phyloP scores from a whole-genome alignment of 2,329 filamentous ascomycete genomes.

The Botryotinia calthae region DNA sequence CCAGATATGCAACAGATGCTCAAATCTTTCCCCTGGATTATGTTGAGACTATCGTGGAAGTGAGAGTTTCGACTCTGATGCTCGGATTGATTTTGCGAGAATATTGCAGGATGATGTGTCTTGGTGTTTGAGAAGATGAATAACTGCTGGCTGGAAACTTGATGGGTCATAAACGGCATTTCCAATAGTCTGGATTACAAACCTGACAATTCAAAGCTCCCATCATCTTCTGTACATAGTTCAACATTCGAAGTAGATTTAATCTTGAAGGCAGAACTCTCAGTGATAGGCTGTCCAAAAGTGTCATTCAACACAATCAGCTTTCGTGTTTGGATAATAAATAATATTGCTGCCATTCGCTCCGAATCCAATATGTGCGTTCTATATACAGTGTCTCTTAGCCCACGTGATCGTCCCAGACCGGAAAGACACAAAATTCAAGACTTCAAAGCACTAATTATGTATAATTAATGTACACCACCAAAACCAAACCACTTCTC shows the following conservation, averaged over 20 bases:
- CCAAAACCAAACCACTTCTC: slow-evolving; percentile 29
- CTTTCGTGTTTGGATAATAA: background rate
- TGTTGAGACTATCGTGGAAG: background rate
- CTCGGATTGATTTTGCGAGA: too few species aligned
- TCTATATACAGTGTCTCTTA: background rate
- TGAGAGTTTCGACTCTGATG: background rate
- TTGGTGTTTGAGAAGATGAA: too few species aligned
- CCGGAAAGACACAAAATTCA: background rate
- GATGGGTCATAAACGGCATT: background rate
- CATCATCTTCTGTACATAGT: background rate
- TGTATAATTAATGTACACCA: slow-evolving; percentile 21
- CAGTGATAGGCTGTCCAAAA: background rate
- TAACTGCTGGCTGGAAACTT: too few species aligned
- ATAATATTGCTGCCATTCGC: background rate
- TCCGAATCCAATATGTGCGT: background rate
- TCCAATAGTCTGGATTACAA: background rate
- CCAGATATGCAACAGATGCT: background rate
- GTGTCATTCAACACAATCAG: background rate
- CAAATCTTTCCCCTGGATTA: background rate
- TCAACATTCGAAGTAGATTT: background rate
- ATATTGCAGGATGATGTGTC: too few species aligned
- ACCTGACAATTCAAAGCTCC: background rate
- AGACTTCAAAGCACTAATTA: background rate
- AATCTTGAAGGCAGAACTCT: background rate
- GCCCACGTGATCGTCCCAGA: background rate